A percentile compares a stretch with the other conserved stretches of the same genome.
phyloP scores from a whole-genome alignment of 768 basidiomycete species.

The Lactifluus piperatus region DNA sequence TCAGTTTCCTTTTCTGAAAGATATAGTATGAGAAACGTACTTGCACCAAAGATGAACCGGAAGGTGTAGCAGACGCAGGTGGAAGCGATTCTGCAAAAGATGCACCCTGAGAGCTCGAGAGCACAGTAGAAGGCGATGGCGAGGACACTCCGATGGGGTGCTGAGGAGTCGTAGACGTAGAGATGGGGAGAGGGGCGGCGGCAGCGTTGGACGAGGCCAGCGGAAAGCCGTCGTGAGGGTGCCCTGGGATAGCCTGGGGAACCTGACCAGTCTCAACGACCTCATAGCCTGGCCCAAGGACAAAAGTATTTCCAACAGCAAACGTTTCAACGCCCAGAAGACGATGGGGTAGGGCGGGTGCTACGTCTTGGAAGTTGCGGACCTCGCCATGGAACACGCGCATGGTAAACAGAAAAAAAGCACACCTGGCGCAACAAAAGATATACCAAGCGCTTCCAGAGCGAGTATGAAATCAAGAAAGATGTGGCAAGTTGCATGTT shows the following conservation, averaged over 20 bases:
- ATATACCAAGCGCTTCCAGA: conserved; percentile 9
- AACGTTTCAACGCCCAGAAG: not conserved
- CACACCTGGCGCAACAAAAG: conserved; percentile 10
- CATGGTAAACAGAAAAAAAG: not conserved
- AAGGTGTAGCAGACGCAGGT: not conserved
- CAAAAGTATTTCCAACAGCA: not conserved
- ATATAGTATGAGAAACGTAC: not conserved
- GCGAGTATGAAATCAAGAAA: not conserved
- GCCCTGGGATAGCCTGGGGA: conserved; percentile 8
- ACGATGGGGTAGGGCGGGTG: not conserved
- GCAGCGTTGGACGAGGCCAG: not conserved
- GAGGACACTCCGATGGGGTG: not conserved
- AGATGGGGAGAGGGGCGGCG: not conserved
- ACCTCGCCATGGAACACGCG: not conserved
- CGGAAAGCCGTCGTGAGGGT: not conserved
- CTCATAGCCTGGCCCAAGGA: conserved; percentile 8
- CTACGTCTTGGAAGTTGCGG: not conserved
- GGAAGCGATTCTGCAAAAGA: not conserved
- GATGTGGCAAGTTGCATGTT: not conserved
- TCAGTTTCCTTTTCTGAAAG: not conserved
- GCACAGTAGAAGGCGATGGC: not conserved
- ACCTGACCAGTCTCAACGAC: conserved; percentile 1
- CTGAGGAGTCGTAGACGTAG: not conserved
- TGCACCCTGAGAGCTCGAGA: not conserved
- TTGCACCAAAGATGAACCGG: not conserved